Base-by-base conservation (phyloP, 1,139 yeast species). In the Zygosaccharomyces sapae region DNA sequence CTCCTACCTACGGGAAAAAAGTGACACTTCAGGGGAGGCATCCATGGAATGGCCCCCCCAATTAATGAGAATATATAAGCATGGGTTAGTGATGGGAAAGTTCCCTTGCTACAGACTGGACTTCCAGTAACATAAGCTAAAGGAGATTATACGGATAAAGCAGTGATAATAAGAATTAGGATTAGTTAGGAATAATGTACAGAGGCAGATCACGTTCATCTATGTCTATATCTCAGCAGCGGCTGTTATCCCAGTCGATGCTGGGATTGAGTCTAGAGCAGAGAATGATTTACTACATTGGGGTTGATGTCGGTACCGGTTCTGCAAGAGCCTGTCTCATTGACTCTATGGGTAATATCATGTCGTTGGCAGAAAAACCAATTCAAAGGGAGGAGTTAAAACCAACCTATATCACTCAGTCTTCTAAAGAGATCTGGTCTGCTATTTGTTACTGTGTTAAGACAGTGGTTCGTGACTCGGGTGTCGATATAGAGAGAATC, bases 221-320 rank as follows among this genome's bases (percentile, higher is more conserved):
- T 2, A 27, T 55, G 38, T 55, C 58, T n/a, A 49, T 55, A 39
- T 55, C 58, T 34, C 58, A 55, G 43, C 56, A 55, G 51, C 51
- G 58, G 44, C 40, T 52, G 51, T 38, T 54, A 27, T 50, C 57
- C 24, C 51, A 50, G 31, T 42, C 55, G 31, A 46, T 51, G 54
- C 41, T 50, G 12, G 54, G 54, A 7, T 19, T 49, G 29, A 45
- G 51, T 33, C 47, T 48, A 22, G 49, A 46, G 31, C 43, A 35
- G 33, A 50, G 47, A 39, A 52, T 51, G 52, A 50, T 46, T 72
- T 84, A 80, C 67, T 89, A 83, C 62, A 80, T 90, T 43, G 97
- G 97, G 51, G 96, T 92, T 12, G 98, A 92, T 64, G 97, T 92
- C 30, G 98, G 98, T 22, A 90, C 97, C 1, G 98, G 97, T 13